Evolutionary conservation across 495 filamentous ascomycete species (phyloP).

Genomic region (Podospora appendiculata): DNA sequence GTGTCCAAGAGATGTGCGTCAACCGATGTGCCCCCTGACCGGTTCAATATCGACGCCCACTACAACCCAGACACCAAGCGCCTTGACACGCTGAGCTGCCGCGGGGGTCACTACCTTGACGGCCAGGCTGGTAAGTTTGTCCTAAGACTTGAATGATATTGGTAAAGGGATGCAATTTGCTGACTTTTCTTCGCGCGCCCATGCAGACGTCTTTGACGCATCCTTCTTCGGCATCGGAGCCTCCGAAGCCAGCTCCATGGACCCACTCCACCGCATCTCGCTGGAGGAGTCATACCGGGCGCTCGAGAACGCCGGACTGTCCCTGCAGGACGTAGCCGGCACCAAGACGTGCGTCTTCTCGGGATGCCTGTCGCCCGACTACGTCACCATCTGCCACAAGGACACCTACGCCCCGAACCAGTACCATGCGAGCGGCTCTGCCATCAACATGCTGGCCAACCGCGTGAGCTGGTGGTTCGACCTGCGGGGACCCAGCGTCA

Average conservation of each 20-base stretch:
- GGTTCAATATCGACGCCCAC: conserved; percentile 52
- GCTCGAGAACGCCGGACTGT: conserved; percentile 64
- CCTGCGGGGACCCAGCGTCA: conserved; percentile 28
- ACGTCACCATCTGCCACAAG: conserved; percentile 14
- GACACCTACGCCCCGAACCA: conserved; percentile 25
- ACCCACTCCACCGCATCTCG: conserved; percentile 69
- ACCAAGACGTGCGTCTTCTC: conserved; percentile 21
- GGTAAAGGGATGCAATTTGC: too few relatives aligned
- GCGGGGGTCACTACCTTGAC: conserved; percentile 59
- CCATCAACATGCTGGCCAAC: conserved; percentile 30
- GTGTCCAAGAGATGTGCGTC: conserved; percentile 22
- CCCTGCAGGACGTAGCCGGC: conserved; percentile 51
- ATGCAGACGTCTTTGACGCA: conserved; percentile 40
- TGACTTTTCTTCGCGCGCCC: conserved; percentile 24
- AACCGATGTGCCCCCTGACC: conserved; percentile 37
- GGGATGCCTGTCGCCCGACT: conserved; percentile 25
- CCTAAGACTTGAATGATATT: neutral
- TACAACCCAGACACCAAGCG: conserved; percentile 38
- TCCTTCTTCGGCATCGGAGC: conserved; percentile 51
- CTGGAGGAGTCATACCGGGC: conserved; percentile 74
- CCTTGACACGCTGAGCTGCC: conserved; percentile 26
- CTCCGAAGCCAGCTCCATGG: conserved; percentile 49
- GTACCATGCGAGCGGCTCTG: conserved; percentile 36
- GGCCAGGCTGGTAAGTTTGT: conserved; percentile 15
- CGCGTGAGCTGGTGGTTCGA: conserved; percentile 43